Evolutionary conservation across 2,329 filamentous ascomycete species (phyloP).

Genomic region (Paracorniculantispora psalliotae): DNA sequence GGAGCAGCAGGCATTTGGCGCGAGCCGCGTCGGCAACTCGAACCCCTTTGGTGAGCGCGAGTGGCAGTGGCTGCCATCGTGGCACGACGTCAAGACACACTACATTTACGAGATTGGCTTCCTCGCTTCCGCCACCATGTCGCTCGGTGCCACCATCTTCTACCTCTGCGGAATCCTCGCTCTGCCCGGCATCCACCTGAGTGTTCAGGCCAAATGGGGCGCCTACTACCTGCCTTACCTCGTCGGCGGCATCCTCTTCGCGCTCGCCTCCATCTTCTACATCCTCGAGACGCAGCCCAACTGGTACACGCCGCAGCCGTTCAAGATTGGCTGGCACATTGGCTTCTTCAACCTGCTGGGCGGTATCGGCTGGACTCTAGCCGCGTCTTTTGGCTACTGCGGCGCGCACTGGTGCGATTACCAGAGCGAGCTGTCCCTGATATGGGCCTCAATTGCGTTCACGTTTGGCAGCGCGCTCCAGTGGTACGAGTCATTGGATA

Average conservation of each 20-base stretch:
- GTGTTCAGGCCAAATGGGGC: conserved; percentile 40
- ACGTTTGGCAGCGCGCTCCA: conserved; percentile 19
- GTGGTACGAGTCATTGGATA: conserved; percentile 21
- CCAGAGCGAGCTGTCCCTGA: conserved; percentile 34
- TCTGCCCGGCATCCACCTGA: conserved; percentile 52
- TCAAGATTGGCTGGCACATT: conserved; percentile 59
- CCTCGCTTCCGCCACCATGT: conserved; percentile 51
- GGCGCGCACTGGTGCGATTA: conserved; percentile 31
- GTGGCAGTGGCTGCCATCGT: conserved; percentile 57
- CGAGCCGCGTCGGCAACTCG: background rate
- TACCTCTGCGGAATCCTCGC: conserved; percentile 59
- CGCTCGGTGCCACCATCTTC: conserved; percentile 57
- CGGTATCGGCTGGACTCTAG: conserved; percentile 55
- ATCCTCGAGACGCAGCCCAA: conserved; percentile 59
- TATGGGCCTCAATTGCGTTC: conserved; percentile 22
- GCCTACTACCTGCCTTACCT: conserved; percentile 56
- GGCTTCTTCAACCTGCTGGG: conserved; percentile 60
- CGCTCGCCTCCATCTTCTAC: conserved; percentile 51
- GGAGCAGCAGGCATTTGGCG: background rate
- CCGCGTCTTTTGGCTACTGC: conserved; percentile 49
- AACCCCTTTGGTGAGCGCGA: conserved; percentile 20
- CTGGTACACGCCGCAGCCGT: conserved; percentile 54
- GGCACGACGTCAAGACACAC: conserved; percentile 49
- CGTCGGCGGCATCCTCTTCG: conserved; percentile 57
- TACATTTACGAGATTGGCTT: conserved; percentile 61